Percentiles rank a stretch among this genome's conserved stretches.
Conservation (phyloP, 805 yeast species). For the Starmerella stellata region DNA sequence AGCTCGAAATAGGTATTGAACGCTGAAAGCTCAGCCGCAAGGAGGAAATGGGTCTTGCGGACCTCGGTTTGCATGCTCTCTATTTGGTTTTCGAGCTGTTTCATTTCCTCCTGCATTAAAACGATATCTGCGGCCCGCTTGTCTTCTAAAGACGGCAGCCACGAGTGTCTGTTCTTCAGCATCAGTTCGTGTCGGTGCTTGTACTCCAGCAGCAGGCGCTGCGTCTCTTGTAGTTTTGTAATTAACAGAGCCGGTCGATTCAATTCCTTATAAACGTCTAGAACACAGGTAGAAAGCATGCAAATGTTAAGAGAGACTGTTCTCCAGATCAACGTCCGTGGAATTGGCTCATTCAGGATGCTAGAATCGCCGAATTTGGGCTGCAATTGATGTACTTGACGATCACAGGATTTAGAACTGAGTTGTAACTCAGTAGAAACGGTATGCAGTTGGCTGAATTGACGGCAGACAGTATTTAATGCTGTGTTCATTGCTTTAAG, state of each 20-base stretch:
- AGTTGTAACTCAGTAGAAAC: too few relatives aligned
- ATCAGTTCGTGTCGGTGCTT: neutral
- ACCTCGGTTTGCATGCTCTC: slow-evolving; percentile 20
- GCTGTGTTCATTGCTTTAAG: slow-evolving; percentile 10
- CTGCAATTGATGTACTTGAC: too few relatives aligned
- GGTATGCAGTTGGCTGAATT: too few relatives aligned
- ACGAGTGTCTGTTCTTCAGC: slow-evolving; percentile 11
- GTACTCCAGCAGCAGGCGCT: neutral
- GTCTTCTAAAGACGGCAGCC: slow-evolving; percentile 23
- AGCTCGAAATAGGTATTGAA: slow-evolving; percentile 23
- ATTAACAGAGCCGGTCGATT: neutral
- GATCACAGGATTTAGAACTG: too few relatives aligned
- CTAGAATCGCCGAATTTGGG: too few relatives aligned
- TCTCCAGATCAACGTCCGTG: neutral
- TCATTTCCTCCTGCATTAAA: slow-evolving; percentile 20
- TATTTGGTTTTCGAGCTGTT: slow-evolving; percentile 18
- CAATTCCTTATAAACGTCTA: neutral
- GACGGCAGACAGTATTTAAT: neutral
- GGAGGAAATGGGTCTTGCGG: slow-evolving; percentile 21
- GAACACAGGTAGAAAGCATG: neutral
- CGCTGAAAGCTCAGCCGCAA: slow-evolving; percentile 25
- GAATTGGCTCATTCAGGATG: neutral
- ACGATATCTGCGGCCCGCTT: slow-evolving; percentile 21
- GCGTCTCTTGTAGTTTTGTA: neutral
- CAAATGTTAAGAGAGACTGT: neutral